Conservation (phyloP, 257 asterid species). For the Osmanthus fragrans region DNA sequence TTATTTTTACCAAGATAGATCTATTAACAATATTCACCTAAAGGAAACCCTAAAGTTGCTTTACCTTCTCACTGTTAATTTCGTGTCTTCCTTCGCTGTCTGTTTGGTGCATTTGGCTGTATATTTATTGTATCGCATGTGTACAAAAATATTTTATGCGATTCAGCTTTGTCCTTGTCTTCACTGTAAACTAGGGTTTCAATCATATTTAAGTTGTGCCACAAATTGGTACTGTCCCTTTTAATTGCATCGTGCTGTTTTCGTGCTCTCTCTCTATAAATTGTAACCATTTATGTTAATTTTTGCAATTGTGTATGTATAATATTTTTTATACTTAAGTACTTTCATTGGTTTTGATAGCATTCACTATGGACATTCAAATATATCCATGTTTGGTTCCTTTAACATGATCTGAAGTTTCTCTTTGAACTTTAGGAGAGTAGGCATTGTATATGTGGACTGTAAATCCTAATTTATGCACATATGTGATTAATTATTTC, state of each 20-base stretch:
- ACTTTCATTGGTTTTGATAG: background rate
- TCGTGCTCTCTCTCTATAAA: background rate
- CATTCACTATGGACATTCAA: background rate
- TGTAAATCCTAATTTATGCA: conserved; percentile 21
- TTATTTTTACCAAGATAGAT: background rate
- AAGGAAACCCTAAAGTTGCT: conserved; percentile 55
- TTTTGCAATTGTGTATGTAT: background rate
- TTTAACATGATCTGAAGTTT: background rate
- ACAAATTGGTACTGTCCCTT: background rate
- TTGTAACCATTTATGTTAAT: background rate
- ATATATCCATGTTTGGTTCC: background rate
- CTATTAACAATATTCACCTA: conserved; percentile 11
- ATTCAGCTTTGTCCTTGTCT: conserved; percentile 16
- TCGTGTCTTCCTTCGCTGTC: conserved; percentile 14
- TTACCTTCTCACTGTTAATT: conserved; percentile 8
- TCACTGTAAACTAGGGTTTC: conserved; percentile 51
- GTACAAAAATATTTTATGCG: conserved; percentile 13
- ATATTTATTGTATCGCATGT: conserved; percentile 20
- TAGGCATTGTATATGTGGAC: conserved; percentile 20
- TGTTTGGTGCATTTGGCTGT: background rate
- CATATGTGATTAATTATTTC: conserved; percentile 15
- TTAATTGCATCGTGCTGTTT: background rate
- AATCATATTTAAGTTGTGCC: conserved; percentile 11
- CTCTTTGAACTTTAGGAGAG: background rate
- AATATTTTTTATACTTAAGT: conserved; percentile 5